Conservation (phyloP, 345 rosid genomes). For the Gossypium sturtianum region DNA sequence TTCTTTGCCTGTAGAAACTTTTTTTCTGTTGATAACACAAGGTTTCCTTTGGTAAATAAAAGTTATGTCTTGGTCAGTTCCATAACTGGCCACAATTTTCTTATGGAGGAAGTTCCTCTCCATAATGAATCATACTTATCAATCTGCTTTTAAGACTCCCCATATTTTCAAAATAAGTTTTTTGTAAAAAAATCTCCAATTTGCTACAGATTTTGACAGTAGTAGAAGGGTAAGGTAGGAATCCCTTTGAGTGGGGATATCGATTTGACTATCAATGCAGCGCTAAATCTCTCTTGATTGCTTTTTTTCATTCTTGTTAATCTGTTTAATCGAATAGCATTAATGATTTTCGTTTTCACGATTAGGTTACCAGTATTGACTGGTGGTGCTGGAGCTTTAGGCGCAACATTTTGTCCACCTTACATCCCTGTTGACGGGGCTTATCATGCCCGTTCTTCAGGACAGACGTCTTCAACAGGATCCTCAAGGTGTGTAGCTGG, state of each 20-base stretch:
- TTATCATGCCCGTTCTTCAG: conserved; percentile 53
- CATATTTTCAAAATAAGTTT: background rate
- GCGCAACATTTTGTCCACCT: conserved; percentile 73
- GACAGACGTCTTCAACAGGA: conserved; percentile 52
- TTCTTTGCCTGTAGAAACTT: conserved; percentile 2
- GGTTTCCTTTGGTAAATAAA: background rate
- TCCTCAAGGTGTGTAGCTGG: conserved; percentile 45
- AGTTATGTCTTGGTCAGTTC: background rate
- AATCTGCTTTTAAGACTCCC: background rate
- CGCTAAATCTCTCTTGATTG: background rate
- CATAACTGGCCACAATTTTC: background rate
- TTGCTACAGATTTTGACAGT: background rate
- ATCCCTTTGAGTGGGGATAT: background rate
- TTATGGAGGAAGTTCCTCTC: background rate
- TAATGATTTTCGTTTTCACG: conserved; percentile 10
- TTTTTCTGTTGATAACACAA: background rate
- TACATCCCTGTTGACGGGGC: conserved; percentile 69
- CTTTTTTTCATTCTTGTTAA: background rate
- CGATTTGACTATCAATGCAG: background rate
- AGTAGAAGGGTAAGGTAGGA: background rate
- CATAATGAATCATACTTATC: background rate
- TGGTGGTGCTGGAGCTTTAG: conserved; percentile 78
- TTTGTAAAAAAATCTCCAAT: background rate
- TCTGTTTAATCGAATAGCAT: background rate
- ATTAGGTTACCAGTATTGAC: conserved; percentile 84